These are phyloP conservation scores for Opeltia flavorubescens DNA, from an alignment of 495 filamentous ascomycete species.

Conservation along the genomic window DNA sequence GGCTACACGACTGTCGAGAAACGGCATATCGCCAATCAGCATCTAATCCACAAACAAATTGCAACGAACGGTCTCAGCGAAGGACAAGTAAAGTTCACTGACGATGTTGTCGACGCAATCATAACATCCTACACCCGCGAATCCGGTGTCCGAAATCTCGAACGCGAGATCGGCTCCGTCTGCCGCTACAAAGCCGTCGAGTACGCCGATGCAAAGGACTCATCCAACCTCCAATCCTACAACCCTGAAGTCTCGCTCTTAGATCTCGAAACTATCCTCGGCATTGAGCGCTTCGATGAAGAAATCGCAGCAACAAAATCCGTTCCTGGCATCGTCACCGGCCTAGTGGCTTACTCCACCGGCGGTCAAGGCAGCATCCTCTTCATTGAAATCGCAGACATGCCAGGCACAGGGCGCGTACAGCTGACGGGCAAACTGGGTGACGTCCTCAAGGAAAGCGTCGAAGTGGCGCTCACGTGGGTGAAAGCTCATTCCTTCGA, in stretches of 20 bases:
- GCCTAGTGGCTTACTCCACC: conserved; percentile 88
- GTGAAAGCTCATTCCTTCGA: conserved; percentile 93
- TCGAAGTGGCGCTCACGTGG: conserved; percentile 91
- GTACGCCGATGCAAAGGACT: conserved; percentile 77
- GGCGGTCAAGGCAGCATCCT: conserved; percentile 92
- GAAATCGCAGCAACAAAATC: conserved; percentile 83
- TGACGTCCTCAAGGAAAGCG: conserved; percentile 91
- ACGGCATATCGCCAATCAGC: conserved; percentile 81
- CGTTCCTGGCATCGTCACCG: conserved; percentile 89
- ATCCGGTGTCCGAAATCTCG: conserved; percentile 91
- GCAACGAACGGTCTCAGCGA: conserved; percentile 60
- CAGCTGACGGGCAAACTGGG: conserved; percentile 98
- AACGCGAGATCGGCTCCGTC: conserved; percentile 88
- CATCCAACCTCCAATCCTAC: conserved; percentile 54
- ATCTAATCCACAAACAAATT: conserved; percentile 91
- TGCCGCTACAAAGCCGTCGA: conserved; percentile 93
- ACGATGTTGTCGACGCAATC: conserved; percentile 82
- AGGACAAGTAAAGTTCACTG: conserved; percentile 58
- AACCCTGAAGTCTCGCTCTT: conserved; percentile 55
- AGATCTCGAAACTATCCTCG: conserved; percentile 81
- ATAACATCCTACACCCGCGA: conserved; percentile 95
- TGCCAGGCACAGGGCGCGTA: conserved; percentile 85
- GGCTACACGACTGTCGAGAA: conserved; percentile 99
- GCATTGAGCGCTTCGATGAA: conserved; percentile 87
- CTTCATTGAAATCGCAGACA: conserved; percentile 96